phyloP scores from a whole-genome alignment of 805 yeast species.

The Blastobotrys mokoenaii region DNA sequence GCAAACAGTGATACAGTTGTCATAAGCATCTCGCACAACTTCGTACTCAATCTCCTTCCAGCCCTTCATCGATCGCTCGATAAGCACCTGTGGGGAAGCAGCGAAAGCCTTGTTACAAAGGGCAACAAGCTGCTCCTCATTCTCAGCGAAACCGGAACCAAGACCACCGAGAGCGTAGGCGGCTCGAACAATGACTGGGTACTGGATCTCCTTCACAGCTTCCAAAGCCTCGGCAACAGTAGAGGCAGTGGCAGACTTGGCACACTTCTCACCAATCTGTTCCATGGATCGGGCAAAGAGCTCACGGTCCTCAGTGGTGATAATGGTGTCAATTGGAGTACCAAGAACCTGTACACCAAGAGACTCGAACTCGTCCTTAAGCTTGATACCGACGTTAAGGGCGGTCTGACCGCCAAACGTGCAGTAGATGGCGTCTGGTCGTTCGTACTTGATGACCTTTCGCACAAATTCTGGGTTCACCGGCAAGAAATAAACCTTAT shows the following conservation, averaged over 20 bases:
- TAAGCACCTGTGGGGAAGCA: conserved; percentile 89
- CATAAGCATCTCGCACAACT: conserved; percentile 95
- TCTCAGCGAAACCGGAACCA: conserved; percentile 95
- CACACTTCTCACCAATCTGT: conserved; percentile 92
- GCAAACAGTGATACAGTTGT: conserved; percentile 97
- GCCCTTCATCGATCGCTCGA: conserved; percentile 96
- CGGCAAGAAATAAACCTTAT: conserved; percentile 96
- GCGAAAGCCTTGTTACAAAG: conserved; percentile 90
- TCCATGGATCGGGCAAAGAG: conserved; percentile 91
- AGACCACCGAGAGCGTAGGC: conserved; percentile 97
- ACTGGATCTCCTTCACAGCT: conserved; percentile 83
- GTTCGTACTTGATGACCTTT: conserved; percentile 88
- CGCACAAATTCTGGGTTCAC: conserved; percentile 95
- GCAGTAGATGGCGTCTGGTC: conserved; percentile 93
- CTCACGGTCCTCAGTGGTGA: conserved; percentile 97
- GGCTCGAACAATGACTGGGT: conserved; percentile 94
- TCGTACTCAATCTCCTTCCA: conserved; percentile 99
- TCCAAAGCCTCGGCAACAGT: conserved; percentile 70
- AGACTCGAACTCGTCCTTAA: conserved; percentile 89
- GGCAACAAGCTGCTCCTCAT: conserved; percentile 71
- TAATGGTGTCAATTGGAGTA: conserved; percentile 91
- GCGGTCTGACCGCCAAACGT: conserved; percentile 99
- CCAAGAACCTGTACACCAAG: conserved; percentile 94
- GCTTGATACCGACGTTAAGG: conserved; percentile 85
- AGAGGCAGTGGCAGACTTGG: conserved; percentile 81